A percentile compares a stretch with the other conserved stretches of the same genome.
Evolutionary conservation across 306 rosid species (phyloP).

Genomic region (Myrica gale): DNA sequence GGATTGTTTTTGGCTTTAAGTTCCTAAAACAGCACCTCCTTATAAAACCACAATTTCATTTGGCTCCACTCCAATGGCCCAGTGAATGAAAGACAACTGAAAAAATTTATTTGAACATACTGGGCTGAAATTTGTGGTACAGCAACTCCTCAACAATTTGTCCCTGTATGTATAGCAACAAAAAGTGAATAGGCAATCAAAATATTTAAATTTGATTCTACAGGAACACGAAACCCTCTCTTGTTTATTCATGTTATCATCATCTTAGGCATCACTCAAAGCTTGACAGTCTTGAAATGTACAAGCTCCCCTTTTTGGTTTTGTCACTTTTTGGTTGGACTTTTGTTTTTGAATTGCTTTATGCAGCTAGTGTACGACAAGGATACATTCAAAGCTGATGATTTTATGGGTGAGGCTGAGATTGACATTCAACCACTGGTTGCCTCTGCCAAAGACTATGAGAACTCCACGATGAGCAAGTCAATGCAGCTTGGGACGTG

Average conservation of each 20-base stretch:
- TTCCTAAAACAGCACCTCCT: background rate
- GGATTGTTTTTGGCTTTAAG: background rate
- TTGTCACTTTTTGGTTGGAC: background rate
- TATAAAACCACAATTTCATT: background rate
- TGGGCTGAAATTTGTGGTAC: background rate
- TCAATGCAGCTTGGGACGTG: conserved; percentile 60
- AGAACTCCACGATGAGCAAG: conserved; percentile 44
- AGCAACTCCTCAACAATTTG: background rate
- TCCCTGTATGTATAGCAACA: background rate
- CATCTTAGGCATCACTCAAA: background rate
- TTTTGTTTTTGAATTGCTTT: conserved; percentile 4
- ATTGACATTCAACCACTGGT: conserved; percentile 89
- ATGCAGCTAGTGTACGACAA: conserved; percentile 88
- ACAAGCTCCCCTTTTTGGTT: background rate
- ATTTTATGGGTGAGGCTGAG: conserved; percentile 95
- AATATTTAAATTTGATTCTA: background rate
- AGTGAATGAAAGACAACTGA: background rate
- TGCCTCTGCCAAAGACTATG: conserved; percentile 67
- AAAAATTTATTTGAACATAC: background rate
- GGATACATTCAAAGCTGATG: conserved; percentile 80
- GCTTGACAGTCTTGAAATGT: background rate
- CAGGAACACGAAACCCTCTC: background rate
- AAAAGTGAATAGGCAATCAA: background rate
- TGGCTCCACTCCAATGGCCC: background rate
- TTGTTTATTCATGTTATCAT: background rate